Evolutionary conservation across 2,329 filamentous ascomycete genomes (phyloP), one percentile per base, ranked within the genome.

Genomic region (Dactylellina cionopaga): DNA sequence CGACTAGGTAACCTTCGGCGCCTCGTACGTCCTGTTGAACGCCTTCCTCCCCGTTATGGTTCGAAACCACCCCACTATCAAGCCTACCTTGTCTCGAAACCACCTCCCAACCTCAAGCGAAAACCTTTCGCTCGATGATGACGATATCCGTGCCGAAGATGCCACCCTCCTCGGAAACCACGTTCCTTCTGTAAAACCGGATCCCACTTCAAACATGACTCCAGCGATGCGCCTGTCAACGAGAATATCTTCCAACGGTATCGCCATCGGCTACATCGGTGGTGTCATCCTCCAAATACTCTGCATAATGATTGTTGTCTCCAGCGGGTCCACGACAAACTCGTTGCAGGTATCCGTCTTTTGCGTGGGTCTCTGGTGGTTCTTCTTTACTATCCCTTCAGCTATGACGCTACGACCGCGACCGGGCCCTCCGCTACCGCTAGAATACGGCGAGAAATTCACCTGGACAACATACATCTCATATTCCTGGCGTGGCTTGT

Each of bases 11-110:
- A 94, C 92, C 44, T 96, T 97, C 78, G 95, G 95, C 19, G 92
- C 93, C 13, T 96, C 92, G 0, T 98, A 96, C 80, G 95, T 99
- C 1, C 85, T 99, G 10, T 83, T 99, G 46, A 99, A 99, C 81
- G 96, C 93, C 0, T 99, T 97, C 78, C 83, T 99, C 43, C 95
- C 95, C 0, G 83, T 99, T 6, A 85, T 99, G 7, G 95, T 98
- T 65, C 87, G 94, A 47, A 88, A 96, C 78, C 92, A 98, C 80
- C 89, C 91, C 0, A 82, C 83, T 13, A 71, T 84, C 47, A 66
- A 44, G 19, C 54, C 73, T 9, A 17, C 46, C 22, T 55, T 33
- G 46, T 29, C 54, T 39, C 74, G 54, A 65, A 66, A 3, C 59
- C 74, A 33, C 49, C 73, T 69, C 52, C 71, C 52, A 24, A 54